A percentile compares a stretch with the other conserved stretches of the same genome.
Conservation (phyloP, 2,329 filamentous ascomycete species). For the Fusarium austroafricanum region DNA sequence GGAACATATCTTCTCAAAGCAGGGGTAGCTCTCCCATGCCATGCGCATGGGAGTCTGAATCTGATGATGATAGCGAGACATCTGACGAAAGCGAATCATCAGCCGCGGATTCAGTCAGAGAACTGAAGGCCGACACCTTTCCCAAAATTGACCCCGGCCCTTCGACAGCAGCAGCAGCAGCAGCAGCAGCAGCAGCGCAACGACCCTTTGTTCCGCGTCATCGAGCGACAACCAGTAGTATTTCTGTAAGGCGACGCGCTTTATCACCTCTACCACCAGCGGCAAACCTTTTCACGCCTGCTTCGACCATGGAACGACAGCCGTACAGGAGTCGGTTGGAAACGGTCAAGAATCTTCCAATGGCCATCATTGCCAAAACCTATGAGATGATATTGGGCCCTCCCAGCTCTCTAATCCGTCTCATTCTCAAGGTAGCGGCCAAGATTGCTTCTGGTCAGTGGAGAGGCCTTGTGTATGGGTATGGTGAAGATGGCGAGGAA, state of each 20-base stretch:
- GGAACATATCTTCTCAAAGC: slow-evolving; percentile 9
- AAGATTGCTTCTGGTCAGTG: slow-evolving; percentile 75
- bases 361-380: slow-evolving; percentile 80
- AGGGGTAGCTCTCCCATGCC: slow-evolving; percentile 25
- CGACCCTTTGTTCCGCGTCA: slow-evolving; percentile 35
- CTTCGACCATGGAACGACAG: slow-evolving; percentile 54
- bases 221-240: slow-evolving; percentile 44
- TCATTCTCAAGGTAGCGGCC: slow-evolving; percentile 85
- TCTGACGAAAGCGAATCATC: slow-evolving; percentile 46
- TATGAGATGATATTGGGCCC: slow-evolving; percentile 81
- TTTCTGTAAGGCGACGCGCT: slow-evolving; percentile 55
- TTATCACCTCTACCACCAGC: slow-evolving; percentile 76
- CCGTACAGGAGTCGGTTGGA: slow-evolving; percentile 41
- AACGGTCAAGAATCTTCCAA: slow-evolving; percentile 42
- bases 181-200: slow-evolving; percentile 13
- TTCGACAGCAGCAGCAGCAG: slow-evolving; percentile 2
- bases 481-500: slow-evolving; percentile 63
- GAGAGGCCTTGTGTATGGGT: slow-evolving; percentile 69
- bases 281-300: slow-evolving; percentile 69
- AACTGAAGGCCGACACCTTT: not conserved
- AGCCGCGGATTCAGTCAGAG: slow-evolving; percentile 27
- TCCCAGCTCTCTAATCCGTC: slow-evolving; percentile 79
- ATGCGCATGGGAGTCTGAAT: slow-evolving; percentile 42
- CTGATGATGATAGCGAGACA: slow-evolving; percentile 40
- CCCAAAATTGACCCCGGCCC: not conserved